These are phyloP conservation scores for grape (Vitis vinifera) DNA, from an alignment of 164 flowering plant species.

Conservation along the genomic window DNA sequence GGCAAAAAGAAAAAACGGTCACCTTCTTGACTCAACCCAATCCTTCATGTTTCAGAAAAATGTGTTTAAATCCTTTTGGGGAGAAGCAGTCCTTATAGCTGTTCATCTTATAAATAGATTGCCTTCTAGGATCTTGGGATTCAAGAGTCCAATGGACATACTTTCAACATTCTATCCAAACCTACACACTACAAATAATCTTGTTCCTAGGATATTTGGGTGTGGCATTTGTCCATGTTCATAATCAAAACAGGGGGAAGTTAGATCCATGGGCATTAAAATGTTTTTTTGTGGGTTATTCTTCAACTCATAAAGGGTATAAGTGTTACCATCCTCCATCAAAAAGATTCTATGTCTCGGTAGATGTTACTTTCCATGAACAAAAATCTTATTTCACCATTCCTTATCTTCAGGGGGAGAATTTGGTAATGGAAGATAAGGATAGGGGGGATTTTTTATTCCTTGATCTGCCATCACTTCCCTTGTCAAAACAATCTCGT, in stretches of 20 bases:
- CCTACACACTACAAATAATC: slow-evolving; percentile 11
- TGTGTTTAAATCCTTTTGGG: slow-evolving; percentile 10
- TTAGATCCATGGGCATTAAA: slow-evolving; percentile 5
- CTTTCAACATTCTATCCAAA: slow-evolving; percentile 13
- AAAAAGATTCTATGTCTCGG: slow-evolving; percentile 9
- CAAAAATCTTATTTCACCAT: slow-evolving; percentile 1
- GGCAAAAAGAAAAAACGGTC: too few species aligned
- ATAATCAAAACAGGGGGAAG: slow-evolving; percentile 13
- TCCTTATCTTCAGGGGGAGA: slow-evolving; percentile 22
- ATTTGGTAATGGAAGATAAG: slow-evolving; percentile 9
- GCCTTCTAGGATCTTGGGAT: too few species aligned
- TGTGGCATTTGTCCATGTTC: slow-evolving; percentile 7
- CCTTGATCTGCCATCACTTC: slow-evolving; percentile 2
- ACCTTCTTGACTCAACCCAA: too few species aligned
- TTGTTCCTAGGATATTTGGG: neutral
- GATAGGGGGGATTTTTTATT: neutral
- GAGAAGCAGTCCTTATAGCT: neutral
- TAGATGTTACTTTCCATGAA: slow-evolving; percentile 16
- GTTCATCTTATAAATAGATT: too few species aligned
- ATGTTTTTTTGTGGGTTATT: too few species aligned
- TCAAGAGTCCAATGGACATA: too few species aligned
- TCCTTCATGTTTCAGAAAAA: slow-evolving; percentile 3
- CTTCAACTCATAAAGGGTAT: too few species aligned
- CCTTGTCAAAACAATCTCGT: neutral
- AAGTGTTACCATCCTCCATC: slow-evolving; percentile 2